phyloP scores from a whole-genome alignment of 1,284 basidiomycete species.

The Wolfiporia cocos region DNA sequence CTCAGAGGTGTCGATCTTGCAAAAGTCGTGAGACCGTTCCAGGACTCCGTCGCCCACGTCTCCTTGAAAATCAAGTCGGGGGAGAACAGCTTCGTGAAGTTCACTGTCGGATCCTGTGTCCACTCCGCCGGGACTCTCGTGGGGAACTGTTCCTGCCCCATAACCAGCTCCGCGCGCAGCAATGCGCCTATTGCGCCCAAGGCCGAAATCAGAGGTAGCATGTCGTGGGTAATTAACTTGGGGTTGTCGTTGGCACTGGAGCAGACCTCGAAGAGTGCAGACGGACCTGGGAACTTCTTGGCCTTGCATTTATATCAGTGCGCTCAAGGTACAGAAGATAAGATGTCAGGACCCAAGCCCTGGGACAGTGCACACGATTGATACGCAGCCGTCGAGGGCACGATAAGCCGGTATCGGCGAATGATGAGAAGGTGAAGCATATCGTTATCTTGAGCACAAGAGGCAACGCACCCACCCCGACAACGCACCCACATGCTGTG shows the following conservation, averaged over 20 bases:
- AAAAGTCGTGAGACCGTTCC: constrained; percentile 27
- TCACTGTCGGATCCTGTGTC: constrained; percentile 11
- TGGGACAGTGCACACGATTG: background rate
- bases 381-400: too few relatives aligned
- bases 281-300: background rate
- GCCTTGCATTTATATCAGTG: background rate
- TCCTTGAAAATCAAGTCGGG: constrained; percentile 14
- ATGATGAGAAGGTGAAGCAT: too few relatives aligned
- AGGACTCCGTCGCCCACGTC: constrained; percentile 19
- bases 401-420: too few relatives aligned
- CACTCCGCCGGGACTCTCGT: background rate
- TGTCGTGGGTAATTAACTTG: too few relatives aligned
- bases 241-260: too few relatives aligned
- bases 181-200: background rate
- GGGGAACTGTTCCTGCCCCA: constrained; percentile 5
- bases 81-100: constrained; percentile 23
- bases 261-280: too few relatives aligned
- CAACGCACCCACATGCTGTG: too few relatives aligned
- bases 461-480: too few relatives aligned
- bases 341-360: background rate
- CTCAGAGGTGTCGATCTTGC: constrained; percentile 22
- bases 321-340: background rate
- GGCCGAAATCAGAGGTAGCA: background rate
- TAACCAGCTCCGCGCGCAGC: background rate
- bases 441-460: too few relatives aligned